A percentile compares a stretch with the other conserved stretches of the same genome.
phyloP scores from a whole-genome alignment of 805 yeast species.

The Monosporozyma siamensis region DNA sequence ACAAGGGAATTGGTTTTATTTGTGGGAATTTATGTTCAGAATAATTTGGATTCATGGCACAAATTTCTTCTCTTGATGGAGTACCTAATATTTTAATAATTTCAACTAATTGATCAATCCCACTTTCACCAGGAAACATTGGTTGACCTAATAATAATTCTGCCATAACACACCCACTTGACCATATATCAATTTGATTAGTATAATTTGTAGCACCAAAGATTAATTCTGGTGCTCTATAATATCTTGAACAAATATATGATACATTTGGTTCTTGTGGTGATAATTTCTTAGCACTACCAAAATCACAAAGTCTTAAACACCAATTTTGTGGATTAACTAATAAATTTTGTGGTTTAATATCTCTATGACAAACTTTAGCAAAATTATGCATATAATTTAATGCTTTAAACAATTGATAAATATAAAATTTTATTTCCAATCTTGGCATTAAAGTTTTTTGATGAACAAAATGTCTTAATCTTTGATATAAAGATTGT shows the following conservation, averaged over 20 bases:
- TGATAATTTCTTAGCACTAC: slow-evolving; percentile 83
- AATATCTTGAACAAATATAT: slow-evolving; percentile 92
- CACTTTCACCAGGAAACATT: slow-evolving; percentile 93
- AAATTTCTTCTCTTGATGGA: slow-evolving; percentile 84
- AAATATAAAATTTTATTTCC: slow-evolving; percentile 79
- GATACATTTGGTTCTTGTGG: slow-evolving; percentile 92
- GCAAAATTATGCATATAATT: slow-evolving; percentile 70
- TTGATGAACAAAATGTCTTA: slow-evolving; percentile 72
- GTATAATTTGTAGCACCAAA: slow-evolving; percentile 96
- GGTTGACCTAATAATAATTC: slow-evolving; percentile 94
- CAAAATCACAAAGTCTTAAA: slow-evolving; percentile 91
- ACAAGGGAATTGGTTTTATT: slow-evolving; percentile 67
- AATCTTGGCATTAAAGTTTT: slow-evolving; percentile 76
- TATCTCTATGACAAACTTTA: slow-evolving; percentile 84
- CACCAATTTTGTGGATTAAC: slow-evolving; percentile 80
- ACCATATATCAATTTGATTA: slow-evolving; percentile 95
- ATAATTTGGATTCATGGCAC: slow-evolving; percentile 92
- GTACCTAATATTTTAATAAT: slow-evolving; percentile 94
- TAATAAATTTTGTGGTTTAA: slow-evolving; percentile 83
- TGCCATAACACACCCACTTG: slow-evolving; percentile 97
- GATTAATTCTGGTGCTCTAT: slow-evolving; percentile 94
- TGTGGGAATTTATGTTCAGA: slow-evolving; percentile 95
- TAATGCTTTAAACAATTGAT: slow-evolving; percentile 65
- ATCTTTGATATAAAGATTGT: slow-evolving; percentile 88
- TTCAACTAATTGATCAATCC: slow-evolving; percentile 94